Evolutionary conservation across 176 grass and related monocot genomes (phyloP).

Genomic region (Dendrocalamus sinicus): DNA sequence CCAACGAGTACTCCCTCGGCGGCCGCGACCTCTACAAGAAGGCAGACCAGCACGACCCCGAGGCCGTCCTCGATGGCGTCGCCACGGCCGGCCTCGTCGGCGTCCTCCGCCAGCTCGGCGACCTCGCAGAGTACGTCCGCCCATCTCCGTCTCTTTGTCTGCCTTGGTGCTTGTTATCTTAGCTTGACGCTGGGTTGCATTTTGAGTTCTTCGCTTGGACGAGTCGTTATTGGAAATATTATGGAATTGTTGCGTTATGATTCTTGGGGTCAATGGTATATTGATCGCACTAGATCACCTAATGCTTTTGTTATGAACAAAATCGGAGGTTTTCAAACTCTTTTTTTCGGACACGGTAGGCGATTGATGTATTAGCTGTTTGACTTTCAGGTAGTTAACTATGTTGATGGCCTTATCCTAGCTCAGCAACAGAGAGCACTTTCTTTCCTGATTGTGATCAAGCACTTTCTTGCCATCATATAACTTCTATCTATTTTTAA

Average conservation of each 20-base stretch:
- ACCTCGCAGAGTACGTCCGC: constrained; percentile 76
- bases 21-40: constrained; percentile 56
- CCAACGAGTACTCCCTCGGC: constrained; percentile 82
- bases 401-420: constrained; percentile 32
- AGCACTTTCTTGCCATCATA: constrained; percentile 35
- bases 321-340: constrained; percentile 12
- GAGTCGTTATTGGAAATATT: neutral
- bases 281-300: constrained; percentile 48
- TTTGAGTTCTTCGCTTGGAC: neutral
- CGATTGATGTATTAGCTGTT: constrained; percentile 51
- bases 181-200: neutral
- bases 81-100: constrained; percentile 84
- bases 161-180: neutral
- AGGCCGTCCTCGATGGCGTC: constrained; percentile 87
- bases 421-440: constrained; percentile 3
- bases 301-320: constrained; percentile 38
- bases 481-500: neutral
- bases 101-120: constrained; percentile 86
- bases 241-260: neutral
- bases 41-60: constrained; percentile 70
- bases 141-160: neutral
- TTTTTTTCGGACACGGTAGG: constrained; percentile 12
- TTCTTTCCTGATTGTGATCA: constrained; percentile 20
- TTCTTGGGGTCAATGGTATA: neutral
- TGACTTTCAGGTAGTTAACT: constrained; percentile 49